phyloP scores from a whole-genome alignment of 768 basidiomycete species.

The Favolaschia claudopus region DNA sequence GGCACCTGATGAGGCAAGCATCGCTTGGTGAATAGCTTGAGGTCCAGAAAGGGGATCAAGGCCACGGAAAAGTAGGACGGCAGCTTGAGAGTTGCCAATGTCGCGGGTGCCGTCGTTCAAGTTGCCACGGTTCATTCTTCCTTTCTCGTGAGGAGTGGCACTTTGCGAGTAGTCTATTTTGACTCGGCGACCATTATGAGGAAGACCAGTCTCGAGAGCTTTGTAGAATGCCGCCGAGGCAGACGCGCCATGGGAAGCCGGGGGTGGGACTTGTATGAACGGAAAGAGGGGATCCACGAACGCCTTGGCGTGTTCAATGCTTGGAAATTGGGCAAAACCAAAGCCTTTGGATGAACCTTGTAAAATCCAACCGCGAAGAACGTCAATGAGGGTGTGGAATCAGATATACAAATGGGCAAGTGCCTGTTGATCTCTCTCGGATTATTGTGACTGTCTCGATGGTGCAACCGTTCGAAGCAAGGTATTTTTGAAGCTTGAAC shows the following conservation, averaged over 20 bases:
- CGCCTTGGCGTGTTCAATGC: conserved; percentile 83
- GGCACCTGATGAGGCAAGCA: conserved; percentile 82
- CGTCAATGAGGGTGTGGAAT: conserved; percentile 76
- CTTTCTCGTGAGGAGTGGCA: conserved; percentile 73
- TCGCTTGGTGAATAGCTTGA: conserved; percentile 85
- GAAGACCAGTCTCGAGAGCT: conserved; percentile 72
- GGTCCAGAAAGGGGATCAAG: conserved; percentile 89
- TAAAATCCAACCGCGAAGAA: conserved; percentile 71
- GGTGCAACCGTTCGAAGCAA: conserved; percentile 73
- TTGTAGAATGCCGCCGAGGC: conserved; percentile 76
- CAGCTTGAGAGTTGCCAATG: conserved; percentile 85
- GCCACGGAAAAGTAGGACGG: conserved; percentile 89
- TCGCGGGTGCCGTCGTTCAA: conserved; percentile 95
- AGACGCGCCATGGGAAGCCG: conserved; percentile 86
- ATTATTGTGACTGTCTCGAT: conserved; percentile 94
- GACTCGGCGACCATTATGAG: conserved; percentile 83
- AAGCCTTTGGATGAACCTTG: conserved; percentile 95
- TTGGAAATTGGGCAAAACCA: conserved; percentile 94
- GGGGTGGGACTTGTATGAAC: conserved; percentile 91
- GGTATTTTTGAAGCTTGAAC: conserved; percentile 80
- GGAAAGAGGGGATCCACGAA: conserved; percentile 94
- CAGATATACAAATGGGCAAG: conserved; percentile 81
- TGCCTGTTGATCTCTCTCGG: conserved; percentile 95
- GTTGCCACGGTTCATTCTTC: conserved; percentile 64
- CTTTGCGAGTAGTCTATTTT: conserved; percentile 97